Conservation (phyloP, 176 grass and related monocot genomes). For the Bothriochloa decipiens region DNA sequence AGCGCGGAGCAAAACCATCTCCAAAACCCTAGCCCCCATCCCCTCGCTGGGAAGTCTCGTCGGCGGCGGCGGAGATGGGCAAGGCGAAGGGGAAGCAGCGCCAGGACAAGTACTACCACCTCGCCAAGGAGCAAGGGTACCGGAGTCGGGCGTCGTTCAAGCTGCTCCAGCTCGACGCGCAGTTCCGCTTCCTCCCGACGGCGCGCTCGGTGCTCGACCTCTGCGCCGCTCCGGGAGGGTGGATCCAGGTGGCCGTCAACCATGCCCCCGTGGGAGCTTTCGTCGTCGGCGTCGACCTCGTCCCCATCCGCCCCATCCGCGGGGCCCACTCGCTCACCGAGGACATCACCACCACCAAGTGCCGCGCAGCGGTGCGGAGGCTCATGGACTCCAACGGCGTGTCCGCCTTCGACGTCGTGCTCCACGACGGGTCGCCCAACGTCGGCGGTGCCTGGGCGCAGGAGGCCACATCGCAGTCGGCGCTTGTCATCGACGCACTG, state of each 20-base stretch:
- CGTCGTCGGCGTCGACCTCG: conserved; percentile 82
- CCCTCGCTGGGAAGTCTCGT: conserved; percentile 2
- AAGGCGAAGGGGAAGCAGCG: conserved; percentile 95
- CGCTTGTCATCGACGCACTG: conserved; percentile 77
- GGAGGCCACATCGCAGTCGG: conserved; percentile 84
- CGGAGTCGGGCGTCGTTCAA: conserved; percentile 87
- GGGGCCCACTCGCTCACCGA: conserved; percentile 79
- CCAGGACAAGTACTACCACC: conserved; percentile 85
- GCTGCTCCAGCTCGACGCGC: conserved; percentile 90
- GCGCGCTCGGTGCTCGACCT: conserved; percentile 88
- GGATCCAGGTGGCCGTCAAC: conserved; percentile 87
- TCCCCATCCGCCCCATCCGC: conserved; percentile 84
- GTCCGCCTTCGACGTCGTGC: conserved; percentile 72
- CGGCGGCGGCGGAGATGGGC: conserved; percentile 65
- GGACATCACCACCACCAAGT: conserved; percentile 91
- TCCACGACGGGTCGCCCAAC: conserved; percentile 96
- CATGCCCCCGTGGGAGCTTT: conserved; percentile 73
- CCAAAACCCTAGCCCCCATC: conserved; percentile 52
- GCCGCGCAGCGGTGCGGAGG: conserved; percentile 72
- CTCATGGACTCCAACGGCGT: conserved; percentile 71
- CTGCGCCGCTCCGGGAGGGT: conserved; percentile 88
- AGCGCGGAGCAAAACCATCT: conserved; percentile 28
- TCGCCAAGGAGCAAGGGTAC: conserved; percentile 92
- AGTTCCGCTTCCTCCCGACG: conserved; percentile 80
- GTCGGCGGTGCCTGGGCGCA: conserved; percentile 88